A percentile compares a stretch with the other conserved stretches of the same genome.
These are phyloP conservation scores for Lipomyces lipofer DNA, from an alignment of 805 yeast species.

Conservation along the genomic window DNA sequence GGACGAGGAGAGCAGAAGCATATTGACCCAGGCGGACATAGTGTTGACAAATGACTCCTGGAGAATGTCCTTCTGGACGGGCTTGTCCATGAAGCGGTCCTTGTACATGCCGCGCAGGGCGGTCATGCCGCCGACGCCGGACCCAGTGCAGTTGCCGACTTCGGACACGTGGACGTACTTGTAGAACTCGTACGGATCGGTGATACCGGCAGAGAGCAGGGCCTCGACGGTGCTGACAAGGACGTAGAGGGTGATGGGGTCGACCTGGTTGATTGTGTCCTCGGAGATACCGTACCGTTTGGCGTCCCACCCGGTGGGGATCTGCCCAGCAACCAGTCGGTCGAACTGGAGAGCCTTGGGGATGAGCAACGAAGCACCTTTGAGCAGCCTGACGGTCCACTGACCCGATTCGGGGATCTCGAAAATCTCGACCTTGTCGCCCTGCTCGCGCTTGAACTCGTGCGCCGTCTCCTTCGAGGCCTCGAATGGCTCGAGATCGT, in stretches of 20 bases:
- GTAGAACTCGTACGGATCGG: constrained; percentile 98
- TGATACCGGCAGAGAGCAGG: constrained; percentile 87
- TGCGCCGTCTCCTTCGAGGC: constrained; percentile 93
- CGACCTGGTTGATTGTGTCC: constrained; percentile 91
- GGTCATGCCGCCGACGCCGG: constrained; percentile 99
- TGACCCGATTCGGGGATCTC: constrained; percentile 89
- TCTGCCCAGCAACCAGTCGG: constrained; percentile 77
- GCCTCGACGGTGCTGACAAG: constrained; percentile 96
- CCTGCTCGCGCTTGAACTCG: constrained; percentile 91
- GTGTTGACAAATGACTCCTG: constrained; percentile 99
- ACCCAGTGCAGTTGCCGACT: constrained; percentile 99
- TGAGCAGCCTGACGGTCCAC: constrained; percentile 82
- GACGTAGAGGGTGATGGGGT: constrained; percentile 89
- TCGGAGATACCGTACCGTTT: constrained; percentile 91
- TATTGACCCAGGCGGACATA: constrained; percentile 99
- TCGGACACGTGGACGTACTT: constrained; percentile 97
- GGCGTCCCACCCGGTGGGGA: constrained; percentile 99
- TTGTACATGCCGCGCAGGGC: constrained; percentile 98
- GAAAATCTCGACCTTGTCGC: constrained; percentile 88
- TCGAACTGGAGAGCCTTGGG: constrained; percentile 80
- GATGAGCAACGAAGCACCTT: constrained; percentile 87
- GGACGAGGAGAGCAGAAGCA: constrained; percentile 93
- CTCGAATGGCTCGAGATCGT: constrained; percentile 94
- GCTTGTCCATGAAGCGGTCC: constrained; percentile 88
- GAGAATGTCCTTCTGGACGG: constrained; percentile 94